These are phyloP conservation scores for Rhynchosporium agropyri DNA, from an alignment of 2,329 filamentous ascomycete genomes.

Conservation along the genomic window DNA sequence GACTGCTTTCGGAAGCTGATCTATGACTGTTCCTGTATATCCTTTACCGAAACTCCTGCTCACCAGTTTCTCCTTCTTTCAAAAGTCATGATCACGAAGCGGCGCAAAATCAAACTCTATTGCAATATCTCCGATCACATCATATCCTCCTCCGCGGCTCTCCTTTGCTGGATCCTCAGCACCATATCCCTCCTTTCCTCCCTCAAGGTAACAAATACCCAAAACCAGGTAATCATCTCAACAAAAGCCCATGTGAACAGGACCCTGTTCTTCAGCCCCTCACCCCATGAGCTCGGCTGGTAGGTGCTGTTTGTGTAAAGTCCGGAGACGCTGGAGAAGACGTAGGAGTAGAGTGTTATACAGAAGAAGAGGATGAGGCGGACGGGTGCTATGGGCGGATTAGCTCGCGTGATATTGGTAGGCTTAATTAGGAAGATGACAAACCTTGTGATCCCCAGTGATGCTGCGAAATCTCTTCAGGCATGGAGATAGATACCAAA, in stretches of 20 bases:
- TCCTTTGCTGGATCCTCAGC: conserved; percentile 39
- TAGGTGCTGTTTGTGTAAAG: conserved; percentile 48
- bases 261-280: conserved; percentile 78
- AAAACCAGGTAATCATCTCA: conserved; percentile 86
- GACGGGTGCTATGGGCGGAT: conserved; percentile 53
- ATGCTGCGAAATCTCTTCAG: conserved; percentile 65
- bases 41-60: too few species aligned
- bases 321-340: conserved; percentile 57
- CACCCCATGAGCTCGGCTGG: conserved; percentile 54
- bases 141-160: conserved; percentile 44
- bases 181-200: conserved; percentile 58
- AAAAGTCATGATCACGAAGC: background rate
- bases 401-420: conserved; percentile 28
- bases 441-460: conserved; percentile 68
- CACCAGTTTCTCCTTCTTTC: background rate
- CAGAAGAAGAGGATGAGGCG: conserved; percentile 65
- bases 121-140: conserved; percentile 27
- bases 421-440: conserved; percentile 45
- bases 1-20: too few species aligned
- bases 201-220: conserved; percentile 72
- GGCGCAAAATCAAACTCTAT: background rate
- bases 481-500: conserved; percentile 65
- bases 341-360: conserved; percentile 65
- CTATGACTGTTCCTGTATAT: too few species aligned
- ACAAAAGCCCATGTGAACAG: conserved; percentile 85